phyloP scores from a whole-genome alignment of 495 filamentous ascomycete genomes.

The Pyrenula massariospora region DNA sequence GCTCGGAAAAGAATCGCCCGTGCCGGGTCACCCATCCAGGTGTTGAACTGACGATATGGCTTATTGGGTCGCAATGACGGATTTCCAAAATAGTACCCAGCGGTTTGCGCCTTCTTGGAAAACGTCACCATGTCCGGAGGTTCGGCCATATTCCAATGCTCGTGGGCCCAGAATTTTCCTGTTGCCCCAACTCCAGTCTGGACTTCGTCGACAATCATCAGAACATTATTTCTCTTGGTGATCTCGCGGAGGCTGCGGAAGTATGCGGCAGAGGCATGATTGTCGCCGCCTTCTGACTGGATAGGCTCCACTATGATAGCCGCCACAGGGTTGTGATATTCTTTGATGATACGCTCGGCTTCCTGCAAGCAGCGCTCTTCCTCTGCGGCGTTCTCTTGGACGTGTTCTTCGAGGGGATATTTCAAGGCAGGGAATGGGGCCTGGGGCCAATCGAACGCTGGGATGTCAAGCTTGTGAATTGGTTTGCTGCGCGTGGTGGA shows the following conservation, averaged over 20 bases:
- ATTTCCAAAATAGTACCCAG: conserved; percentile 93
- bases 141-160: conserved; percentile 78
- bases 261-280: conserved; percentile 90
- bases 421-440: conserved; percentile 82
- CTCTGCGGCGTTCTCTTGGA: conserved; percentile 67
- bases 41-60: conserved; percentile 99
- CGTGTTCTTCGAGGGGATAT: conserved; percentile 82
- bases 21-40: conserved; percentile 98
- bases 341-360: conserved; percentile 75
- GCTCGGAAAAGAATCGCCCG: conserved; percentile 83
- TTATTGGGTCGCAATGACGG: conserved; percentile 84
- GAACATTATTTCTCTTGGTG: conserved; percentile 73
- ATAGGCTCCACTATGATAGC: conserved; percentile 92
- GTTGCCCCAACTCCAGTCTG: conserved; percentile 85
- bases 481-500: conserved; percentile 93
- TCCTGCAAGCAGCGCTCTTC: conserved; percentile 82
- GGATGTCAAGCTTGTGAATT: conserved; percentile 98
- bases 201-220: conserved; percentile 97
- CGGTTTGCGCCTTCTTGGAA: conserved; percentile 96
- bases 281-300: conserved; percentile 97
- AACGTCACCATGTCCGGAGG: conserved; percentile 99
- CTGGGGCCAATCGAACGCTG: conserved; percentile 97
- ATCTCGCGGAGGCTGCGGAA: conserved; percentile 80
- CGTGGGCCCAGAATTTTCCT: conserved; percentile 98
- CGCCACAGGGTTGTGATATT: conserved; percentile 74